phyloP scores from a whole-genome alignment of 345 rosid species.

The Barbarea vulgaris region DNA sequence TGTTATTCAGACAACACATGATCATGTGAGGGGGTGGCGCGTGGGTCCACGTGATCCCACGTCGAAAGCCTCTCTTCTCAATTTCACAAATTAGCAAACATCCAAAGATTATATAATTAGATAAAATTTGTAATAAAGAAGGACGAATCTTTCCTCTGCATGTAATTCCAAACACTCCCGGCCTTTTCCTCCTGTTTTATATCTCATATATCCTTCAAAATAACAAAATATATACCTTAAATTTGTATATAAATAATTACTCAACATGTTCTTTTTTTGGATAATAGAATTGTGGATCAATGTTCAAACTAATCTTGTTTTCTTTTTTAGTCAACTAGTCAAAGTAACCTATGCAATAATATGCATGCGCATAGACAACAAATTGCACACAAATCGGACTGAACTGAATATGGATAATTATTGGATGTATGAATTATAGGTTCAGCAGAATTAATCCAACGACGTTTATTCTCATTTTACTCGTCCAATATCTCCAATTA shows the following conservation, averaged over 20 bases:
- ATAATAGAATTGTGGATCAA: conserved; percentile 5
- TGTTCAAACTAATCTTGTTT: conserved; percentile 14
- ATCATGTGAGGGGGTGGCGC: conserved; percentile 54
- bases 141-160: conserved; percentile 44
- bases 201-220: conserved; percentile 32
- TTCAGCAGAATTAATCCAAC: background rate
- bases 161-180: conserved; percentile 41
- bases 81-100: conserved; percentile 30
- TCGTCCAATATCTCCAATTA: conserved; percentile 2
- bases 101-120: conserved; percentile 28
- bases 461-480: background rate
- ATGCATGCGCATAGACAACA: background rate
- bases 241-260: background rate
- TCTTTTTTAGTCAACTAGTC: background rate
- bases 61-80: conserved; percentile 41
- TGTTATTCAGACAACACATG: conserved; percentile 68
- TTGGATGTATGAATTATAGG: background rate
- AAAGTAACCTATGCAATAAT: background rate
- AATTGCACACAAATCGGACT: conserved; percentile 1
- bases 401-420: background rate
- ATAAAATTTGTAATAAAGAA: background rate
- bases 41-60: conserved; percentile 69
- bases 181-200: conserved; percentile 5
- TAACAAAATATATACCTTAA: background rate
- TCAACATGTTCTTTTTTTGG: background rate